Percentiles rank a stretch among this genome's conserved stretches.
phyloP scores from a whole-genome alignment of 1,284 basidiomycete species.

The Sporisorium reilianum region DNA sequence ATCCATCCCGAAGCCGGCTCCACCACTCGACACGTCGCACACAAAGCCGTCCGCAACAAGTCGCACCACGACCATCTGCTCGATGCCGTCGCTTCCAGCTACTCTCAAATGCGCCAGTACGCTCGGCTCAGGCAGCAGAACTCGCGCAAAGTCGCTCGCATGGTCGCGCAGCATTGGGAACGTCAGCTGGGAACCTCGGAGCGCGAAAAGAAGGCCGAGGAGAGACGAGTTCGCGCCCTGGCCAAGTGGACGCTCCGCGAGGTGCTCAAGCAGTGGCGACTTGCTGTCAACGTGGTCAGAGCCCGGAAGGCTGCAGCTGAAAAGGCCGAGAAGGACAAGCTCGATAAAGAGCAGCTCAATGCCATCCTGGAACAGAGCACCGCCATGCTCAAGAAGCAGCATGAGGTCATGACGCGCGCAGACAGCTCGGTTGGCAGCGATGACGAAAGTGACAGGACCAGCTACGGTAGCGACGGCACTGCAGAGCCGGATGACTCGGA shows the following conservation, averaged over 20 bases:
- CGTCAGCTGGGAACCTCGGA: conserved; percentile 76
- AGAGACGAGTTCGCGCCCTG: conserved; percentile 77
- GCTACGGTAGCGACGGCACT: conserved; percentile 35
- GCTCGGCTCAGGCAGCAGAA: conserved; percentile 68
- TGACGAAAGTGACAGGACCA: conserved; percentile 41
- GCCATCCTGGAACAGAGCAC: conserved; percentile 91
- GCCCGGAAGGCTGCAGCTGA: conserved; percentile 76
- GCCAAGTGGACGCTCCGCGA: conserved; percentile 80
- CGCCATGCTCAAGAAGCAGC: conserved; percentile 82
- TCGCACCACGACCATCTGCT: conserved; percentile 56
- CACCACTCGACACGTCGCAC: conserved; percentile 34
- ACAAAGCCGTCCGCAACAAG: conserved; percentile 34
- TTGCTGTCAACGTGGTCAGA: conserved; percentile 85
- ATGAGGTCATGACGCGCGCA: conserved; percentile 58
- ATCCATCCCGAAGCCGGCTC: conserved; percentile 30
- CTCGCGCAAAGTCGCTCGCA: conserved; percentile 75
- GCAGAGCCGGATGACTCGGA: conserved; percentile 30
- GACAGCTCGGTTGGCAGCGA: conserved; percentile 31
- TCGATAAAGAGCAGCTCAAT: conserved; percentile 86
- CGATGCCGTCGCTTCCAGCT: conserved; percentile 36
- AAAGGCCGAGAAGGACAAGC: conserved; percentile 77
- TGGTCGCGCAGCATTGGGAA: conserved; percentile 84
- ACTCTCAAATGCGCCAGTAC: conserved; percentile 56
- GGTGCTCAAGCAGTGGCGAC: conserved; percentile 86
- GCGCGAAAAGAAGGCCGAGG: conserved; percentile 76